A percentile compares a stretch with the other conserved stretches of the same genome.
Evolutionary conservation across 805 yeast species (phyloP).

Genomic region (Huiozyma naganishii): DNA sequence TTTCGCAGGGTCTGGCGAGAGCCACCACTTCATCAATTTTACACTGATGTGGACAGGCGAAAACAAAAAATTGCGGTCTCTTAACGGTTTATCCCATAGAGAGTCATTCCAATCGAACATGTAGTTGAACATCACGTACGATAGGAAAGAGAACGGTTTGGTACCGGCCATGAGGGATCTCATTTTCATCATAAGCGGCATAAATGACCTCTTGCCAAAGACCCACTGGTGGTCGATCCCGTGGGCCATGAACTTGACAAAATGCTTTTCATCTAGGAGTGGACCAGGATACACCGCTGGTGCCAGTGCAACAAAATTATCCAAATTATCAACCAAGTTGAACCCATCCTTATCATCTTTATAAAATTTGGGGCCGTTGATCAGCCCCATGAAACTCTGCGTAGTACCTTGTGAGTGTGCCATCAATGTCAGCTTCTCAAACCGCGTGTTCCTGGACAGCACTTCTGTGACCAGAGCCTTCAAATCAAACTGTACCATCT

Average conservation of each 20-base stretch:
- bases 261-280: slow-evolving; percentile 48
- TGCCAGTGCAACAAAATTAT: slow-evolving; percentile 65
- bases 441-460: slow-evolving; percentile 26
- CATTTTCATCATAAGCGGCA: slow-evolving; percentile 60
- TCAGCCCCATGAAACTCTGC: slow-evolving; percentile 63
- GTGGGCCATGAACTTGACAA: slow-evolving; percentile 51
- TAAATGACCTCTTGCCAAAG: slow-evolving; percentile 70
- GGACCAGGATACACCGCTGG: slow-evolving; percentile 90
- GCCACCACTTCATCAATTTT: slow-evolving; percentile 89
- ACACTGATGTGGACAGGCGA: slow-evolving; percentile 78
- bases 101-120: slow-evolving; percentile 79
- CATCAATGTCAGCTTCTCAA: slow-evolving; percentile 44
- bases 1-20: slow-evolving; percentile 34
- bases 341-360: slow-evolving; percentile 17
- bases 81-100: slow-evolving; percentile 58
- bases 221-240: slow-evolving; percentile 38
- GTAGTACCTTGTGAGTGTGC: slow-evolving; percentile 95
- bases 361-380: slow-evolving; percentile 30
- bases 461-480: slow-evolving; percentile 63
- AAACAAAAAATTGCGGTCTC: slow-evolving; percentile 70
- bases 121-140: slow-evolving; percentile 78
- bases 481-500: slow-evolving; percentile 69
- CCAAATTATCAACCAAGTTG: slow-evolving; percentile 42
- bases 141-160: slow-evolving; percentile 47
- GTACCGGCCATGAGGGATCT: slow-evolving; percentile 40